Evolutionary conservation across 2,329 filamentous ascomycete species (phyloP).

Genomic region (Pezicula carpinea): DNA sequence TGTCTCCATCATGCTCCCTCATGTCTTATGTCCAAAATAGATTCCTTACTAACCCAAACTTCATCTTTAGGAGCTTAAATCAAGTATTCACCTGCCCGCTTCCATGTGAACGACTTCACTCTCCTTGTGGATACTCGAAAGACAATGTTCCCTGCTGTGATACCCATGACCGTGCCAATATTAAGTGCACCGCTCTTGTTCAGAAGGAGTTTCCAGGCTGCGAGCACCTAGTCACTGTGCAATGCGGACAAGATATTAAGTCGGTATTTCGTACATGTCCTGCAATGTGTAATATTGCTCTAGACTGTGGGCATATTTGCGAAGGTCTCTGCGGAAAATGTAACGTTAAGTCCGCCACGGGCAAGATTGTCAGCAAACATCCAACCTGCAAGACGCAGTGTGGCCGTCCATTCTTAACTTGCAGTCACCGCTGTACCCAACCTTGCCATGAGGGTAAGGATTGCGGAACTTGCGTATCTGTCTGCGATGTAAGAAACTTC

Average conservation of each 20-base stretch:
- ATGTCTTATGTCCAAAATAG: too few species aligned
- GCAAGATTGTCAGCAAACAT: not conserved
- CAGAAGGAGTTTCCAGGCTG: not conserved
- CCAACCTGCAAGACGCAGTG: not conserved
- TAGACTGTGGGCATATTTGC: slow-evolving; percentile 1
- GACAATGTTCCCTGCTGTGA: not conserved
- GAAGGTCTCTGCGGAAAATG: not conserved
- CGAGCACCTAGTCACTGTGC: not conserved
- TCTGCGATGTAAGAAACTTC: slow-evolving; percentile 2
- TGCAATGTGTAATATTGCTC: not conserved
- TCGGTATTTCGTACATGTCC: not conserved
- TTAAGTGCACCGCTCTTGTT: not conserved
- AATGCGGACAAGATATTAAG: not conserved
- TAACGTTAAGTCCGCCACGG: not conserved
- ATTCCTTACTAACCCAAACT: not conserved
- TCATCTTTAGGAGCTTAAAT: not conserved
- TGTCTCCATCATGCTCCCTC: too few species aligned
- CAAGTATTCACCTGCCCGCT: not conserved
- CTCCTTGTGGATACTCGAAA: not conserved
- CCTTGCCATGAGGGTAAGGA: slow-evolving; percentile 2
- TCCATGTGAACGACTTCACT: slow-evolving; percentile 1
- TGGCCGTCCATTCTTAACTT: not conserved
- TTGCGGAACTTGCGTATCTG: not conserved
- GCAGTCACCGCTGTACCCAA: slow-evolving; percentile 3
- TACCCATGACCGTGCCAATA: not conserved